A percentile compares a stretch with the other conserved stretches of the same genome.
Conservation (phyloP, 768 basidiomycete species). For the Chiua virens region DNA sequence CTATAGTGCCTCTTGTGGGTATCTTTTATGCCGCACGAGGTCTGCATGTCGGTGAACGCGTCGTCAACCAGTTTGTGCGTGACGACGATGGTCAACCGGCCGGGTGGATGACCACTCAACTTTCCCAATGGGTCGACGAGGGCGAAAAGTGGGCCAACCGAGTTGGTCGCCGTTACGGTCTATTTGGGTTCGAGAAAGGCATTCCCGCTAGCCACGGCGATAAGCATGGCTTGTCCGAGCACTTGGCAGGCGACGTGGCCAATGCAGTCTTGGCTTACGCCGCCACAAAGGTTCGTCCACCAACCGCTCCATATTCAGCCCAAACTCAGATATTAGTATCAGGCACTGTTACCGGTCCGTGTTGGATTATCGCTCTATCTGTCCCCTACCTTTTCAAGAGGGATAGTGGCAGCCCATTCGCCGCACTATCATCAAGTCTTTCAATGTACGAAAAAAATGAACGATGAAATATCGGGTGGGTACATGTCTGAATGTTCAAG, state of each 20-base stretch:
- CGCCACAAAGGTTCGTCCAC: constrained; percentile 62
- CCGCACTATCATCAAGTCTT: constrained; percentile 20
- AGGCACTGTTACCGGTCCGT: constrained; percentile 76
- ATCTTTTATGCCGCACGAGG: constrained; percentile 70
- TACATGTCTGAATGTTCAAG: constrained; percentile 10
- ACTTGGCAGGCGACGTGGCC: constrained; percentile 72
- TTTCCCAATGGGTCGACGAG: constrained; percentile 69
- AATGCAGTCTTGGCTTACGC: constrained; percentile 84
- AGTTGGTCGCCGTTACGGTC: constrained; percentile 74
- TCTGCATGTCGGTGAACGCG: constrained; percentile 65
- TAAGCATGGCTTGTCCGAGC: constrained; percentile 26
- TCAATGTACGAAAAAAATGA: constrained; percentile 7
- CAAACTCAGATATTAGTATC: neutral
- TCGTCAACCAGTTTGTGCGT: constrained; percentile 46
- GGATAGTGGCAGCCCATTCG: constrained; percentile 64
- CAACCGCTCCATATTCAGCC: neutral
- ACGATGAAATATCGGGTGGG: constrained; percentile 27
- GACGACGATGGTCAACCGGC: constrained; percentile 15
- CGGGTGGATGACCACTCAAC: constrained; percentile 44
- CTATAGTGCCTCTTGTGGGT: constrained; percentile 70
- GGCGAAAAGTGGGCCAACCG: constrained; percentile 70
- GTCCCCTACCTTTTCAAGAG: constrained; percentile 69
- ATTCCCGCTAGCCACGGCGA: constrained; percentile 4
- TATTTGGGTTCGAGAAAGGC: constrained; percentile 74
- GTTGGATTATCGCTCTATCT: constrained; percentile 72